phyloP scores from a whole-genome alignment of 2,329 filamentous ascomycete species.

The Fusarium sp. region DNA sequence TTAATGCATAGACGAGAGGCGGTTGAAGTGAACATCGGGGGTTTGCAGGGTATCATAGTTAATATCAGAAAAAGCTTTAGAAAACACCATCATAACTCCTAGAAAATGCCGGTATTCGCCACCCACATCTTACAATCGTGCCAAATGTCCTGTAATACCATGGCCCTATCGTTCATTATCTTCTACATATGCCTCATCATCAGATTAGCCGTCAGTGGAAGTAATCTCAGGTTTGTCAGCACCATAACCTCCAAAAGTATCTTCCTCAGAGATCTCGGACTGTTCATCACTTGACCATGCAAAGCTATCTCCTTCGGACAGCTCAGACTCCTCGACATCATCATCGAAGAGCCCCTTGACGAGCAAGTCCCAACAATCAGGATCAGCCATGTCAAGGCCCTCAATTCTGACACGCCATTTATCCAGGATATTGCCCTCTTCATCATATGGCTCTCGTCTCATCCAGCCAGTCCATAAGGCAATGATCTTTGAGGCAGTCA shows the following conservation, averaged over 20 bases:
- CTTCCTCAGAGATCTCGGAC: neutral
- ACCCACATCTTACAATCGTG: conserved; percentile 1
- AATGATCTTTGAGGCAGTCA: conserved; percentile 27
- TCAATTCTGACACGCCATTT: conserved; percentile 39
- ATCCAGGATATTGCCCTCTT: conserved; percentile 35
- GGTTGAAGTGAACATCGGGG: neutral
- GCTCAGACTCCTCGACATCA: conserved; percentile 19
- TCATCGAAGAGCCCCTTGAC: conserved; percentile 27
- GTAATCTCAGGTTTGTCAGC: neutral
- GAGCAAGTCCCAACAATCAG: conserved; percentile 43
- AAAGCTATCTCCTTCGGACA: conserved; percentile 21
- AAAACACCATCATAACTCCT: neutral
- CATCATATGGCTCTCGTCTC: conserved; percentile 43
- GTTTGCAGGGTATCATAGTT: conserved; percentile 27
- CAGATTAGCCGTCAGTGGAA: conserved; percentile 6
- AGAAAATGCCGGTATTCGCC: neutral
- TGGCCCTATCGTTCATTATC: neutral
- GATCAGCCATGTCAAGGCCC: conserved; percentile 39
- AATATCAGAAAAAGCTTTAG: neutral
- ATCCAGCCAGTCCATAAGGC: conserved; percentile 45
- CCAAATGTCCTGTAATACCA: neutral
- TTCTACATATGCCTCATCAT: neutral
- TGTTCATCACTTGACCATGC: conserved; percentile 17
- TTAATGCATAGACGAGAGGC: neutral
- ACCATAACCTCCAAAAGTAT: neutral